phyloP scores from a whole-genome alignment of 2,329 filamentous ascomycete genomes.

The Colletotrichum sojae region DNA sequence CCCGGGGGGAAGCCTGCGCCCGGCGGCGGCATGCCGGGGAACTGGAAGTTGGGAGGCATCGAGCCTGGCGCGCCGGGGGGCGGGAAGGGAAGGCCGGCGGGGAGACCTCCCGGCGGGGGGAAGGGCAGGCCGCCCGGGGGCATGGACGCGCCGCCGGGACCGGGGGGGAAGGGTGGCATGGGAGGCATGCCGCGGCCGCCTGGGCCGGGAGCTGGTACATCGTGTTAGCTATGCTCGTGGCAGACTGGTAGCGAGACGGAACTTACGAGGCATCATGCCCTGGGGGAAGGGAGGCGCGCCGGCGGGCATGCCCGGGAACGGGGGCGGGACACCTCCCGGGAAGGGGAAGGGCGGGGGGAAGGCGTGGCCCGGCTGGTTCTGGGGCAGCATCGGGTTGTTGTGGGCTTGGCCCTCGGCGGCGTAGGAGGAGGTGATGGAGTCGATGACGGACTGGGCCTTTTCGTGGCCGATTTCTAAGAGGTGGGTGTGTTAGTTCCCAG shows the following conservation, averaged over 20 bases:
- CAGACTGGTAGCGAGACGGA: not conserved
- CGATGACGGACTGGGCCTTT: constrained; percentile 98
- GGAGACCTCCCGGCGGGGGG: constrained; percentile 53
- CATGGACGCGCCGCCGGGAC: constrained; percentile 53
- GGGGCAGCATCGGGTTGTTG: constrained; percentile 85
- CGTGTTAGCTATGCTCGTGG: constrained; percentile 4
- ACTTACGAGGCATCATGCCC: constrained; percentile 67
- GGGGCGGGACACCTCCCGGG: constrained; percentile 72
- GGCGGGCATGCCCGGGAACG: constrained; percentile 67
- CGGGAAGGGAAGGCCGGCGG: constrained; percentile 45
- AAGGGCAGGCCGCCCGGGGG: constrained; percentile 61
- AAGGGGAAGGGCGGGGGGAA: constrained; percentile 72
- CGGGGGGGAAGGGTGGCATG: constrained; percentile 61
- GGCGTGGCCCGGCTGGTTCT: constrained; percentile 73
- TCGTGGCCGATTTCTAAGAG: constrained; percentile 93
- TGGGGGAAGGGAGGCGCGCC: constrained; percentile 59
- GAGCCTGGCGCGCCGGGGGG: constrained; percentile 44
- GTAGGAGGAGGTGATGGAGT: constrained; percentile 97
- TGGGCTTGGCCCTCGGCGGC: constrained; percentile 91
- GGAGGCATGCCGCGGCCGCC: constrained; percentile 66
- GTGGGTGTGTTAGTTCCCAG: constrained; percentile 36
- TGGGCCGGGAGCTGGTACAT: constrained; percentile 59
- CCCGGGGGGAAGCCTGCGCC: constrained; percentile 55
- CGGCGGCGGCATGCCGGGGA: constrained; percentile 60
- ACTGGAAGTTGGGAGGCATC: constrained; percentile 64